Base-by-base conservation (phyloP, 2,329 filamentous ascomycete species). In the Colletotrichum sp. region DNA sequence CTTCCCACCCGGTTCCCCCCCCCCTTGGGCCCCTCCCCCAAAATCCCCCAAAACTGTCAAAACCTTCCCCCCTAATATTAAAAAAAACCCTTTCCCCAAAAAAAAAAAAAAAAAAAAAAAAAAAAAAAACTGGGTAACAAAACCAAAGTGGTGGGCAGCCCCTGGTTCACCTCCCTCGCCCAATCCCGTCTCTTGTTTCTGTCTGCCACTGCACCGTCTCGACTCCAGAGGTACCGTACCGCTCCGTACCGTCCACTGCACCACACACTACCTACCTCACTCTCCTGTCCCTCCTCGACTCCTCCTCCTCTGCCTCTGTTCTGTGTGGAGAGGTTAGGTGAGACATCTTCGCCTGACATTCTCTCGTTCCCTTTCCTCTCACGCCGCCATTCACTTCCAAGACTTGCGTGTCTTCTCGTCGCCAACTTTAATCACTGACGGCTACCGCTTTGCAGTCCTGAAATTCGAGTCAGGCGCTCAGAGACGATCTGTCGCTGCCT, bases 151-250 rank as follows among this genome's bases (percentile, higher is more conserved):
- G n/a, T n/a, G n/a, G 70, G 70, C 74, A 69, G 28, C 70, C 70
- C 74, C 74, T 69, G 70, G 52, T 73, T 69, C 64, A 59, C 26
- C 18, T 62, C 70, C 26, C 13, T 52, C 74, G 70, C 59, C 74
- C 74, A 76, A 76, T 76, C 74, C 74, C 74, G 70, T 76, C 74
- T 49, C 73, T 76, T 69, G 64, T 69, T 76, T 64, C 74, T 69
- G 49, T 44, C 34, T 36, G 63, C 64, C n/a, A n/a, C 64, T 55
- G 65, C 65, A 70, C 74, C 44, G 60, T 64, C 26, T 71, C 49
- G 44, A 60, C 60, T 60, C 28, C 32, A 26, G 49, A 55, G 44
- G 49, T 62, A 73, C 71, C 71, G 49, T 39, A 73, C 66, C 66
- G 66, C 32, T 59, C 62, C 63, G 62, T 66, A 60, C 70, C 49